A percentile compares a stretch with the other conserved stretches of the same genome.
Conservation (phyloP, 352 stramenopile species). For the Aphanomyces invadans region DNA sequence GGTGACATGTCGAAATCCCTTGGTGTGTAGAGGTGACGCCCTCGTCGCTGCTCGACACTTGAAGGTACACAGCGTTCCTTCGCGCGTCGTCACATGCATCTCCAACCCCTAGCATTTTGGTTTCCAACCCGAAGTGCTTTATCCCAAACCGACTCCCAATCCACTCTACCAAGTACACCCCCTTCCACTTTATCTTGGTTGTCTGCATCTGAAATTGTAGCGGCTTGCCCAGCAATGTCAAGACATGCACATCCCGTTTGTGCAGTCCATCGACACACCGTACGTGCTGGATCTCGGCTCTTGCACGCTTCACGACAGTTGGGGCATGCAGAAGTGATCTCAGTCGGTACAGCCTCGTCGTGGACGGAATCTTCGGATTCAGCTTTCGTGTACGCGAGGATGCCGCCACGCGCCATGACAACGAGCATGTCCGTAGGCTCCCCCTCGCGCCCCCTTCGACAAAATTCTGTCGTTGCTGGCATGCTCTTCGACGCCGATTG, state of each 20-base stretch:
- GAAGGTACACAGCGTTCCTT: constrained; percentile 37
- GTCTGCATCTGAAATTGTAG: constrained; percentile 26
- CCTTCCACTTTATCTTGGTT: not conserved
- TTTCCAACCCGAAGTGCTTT: constrained; percentile 89
- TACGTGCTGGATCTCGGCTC: too few relatives aligned
- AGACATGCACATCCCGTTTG: constrained; percentile 71
- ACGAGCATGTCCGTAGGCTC: too few relatives aligned
- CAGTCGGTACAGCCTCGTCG: constrained; percentile 78
- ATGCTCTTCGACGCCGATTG: constrained; percentile 62
- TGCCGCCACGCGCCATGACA: too few relatives aligned
- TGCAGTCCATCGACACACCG: constrained; percentile 33
- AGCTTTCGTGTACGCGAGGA: constrained; percentile 77
- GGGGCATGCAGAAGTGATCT: constrained; percentile 34
- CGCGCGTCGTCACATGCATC: not conserved
- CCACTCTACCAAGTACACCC: constrained; percentile 60
- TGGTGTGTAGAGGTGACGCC: constrained; percentile 84
- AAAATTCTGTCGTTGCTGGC: constrained; percentile 69
- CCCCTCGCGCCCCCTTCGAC: constrained; percentile 86
- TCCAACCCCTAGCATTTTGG: constrained; percentile 86
- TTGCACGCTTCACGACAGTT: too few relatives aligned
- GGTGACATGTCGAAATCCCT: not conserved
- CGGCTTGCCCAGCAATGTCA: constrained; percentile 68
- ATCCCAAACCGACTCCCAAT: constrained; percentile 87
- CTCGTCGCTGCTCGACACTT: constrained; percentile 97
- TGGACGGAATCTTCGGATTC: constrained; percentile 99